phyloP scores from a whole-genome alignment of 345 rosid genomes.

The Acer negundo region DNA sequence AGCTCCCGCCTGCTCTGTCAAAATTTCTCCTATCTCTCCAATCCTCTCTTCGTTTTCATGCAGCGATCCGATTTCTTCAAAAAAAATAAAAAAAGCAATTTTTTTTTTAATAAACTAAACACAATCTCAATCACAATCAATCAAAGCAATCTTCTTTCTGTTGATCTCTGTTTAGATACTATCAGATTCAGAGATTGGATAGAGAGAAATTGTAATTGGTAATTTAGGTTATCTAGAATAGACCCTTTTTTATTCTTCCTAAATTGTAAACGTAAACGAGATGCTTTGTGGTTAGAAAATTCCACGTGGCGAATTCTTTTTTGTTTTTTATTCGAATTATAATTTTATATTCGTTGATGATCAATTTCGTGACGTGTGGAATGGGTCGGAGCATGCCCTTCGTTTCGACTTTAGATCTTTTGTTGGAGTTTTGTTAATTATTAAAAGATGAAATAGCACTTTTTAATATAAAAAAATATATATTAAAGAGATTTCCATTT shows the following conservation, averaged over 20 bases:
- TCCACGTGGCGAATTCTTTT: background rate
- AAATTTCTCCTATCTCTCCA: conserved; percentile 9
- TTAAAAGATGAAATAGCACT: no score
- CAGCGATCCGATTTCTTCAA: conserved; percentile 5
- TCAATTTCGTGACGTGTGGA: background rate
- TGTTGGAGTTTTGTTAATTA: no score
- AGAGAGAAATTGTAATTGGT: background rate
- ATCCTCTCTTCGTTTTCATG: conserved; percentile 25
- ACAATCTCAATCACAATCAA: background rate
- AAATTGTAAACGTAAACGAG: background rate
- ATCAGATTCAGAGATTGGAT: background rate
- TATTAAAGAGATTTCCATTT: no score
- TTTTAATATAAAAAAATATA: no score
- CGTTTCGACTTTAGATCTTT: background rate
- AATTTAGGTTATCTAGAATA: background rate
- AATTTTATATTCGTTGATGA: background rate
- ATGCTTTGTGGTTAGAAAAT: background rate
- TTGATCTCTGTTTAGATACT: background rate
- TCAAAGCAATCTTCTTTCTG: background rate
- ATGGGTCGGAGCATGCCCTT: background rate
- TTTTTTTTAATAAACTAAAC: no score
- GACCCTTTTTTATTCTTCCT: background rate
- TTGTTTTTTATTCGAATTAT: background rate
- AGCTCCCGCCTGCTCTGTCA: conserved; percentile 29
- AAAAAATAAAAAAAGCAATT: background rate